Evolutionary conservation across 1,284 basidiomycete genomes (phyloP), one percentile per base, ranked within the genome.

Genomic region (Coniferiporia weirii): DNA sequence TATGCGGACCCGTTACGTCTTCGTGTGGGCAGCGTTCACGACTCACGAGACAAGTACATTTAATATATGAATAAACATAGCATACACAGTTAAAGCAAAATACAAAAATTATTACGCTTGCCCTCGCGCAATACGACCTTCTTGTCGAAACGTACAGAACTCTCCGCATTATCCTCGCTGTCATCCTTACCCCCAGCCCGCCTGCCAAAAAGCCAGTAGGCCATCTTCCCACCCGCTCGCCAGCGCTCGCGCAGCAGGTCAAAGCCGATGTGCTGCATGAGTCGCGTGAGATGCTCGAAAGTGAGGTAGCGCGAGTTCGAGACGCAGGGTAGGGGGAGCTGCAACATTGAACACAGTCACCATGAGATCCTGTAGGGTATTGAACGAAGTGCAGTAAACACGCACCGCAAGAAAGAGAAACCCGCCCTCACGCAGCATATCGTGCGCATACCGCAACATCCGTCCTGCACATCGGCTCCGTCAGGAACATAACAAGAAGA

Each of bases 271-370:
- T 71, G 66, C 0, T 67, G 62, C 83, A 93, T 85, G 32, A 95
- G 71, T 0, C 68, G 67, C 27, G 72, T 70, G 7, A 93, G 77
- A 47, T 79, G 79, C 12, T 82, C 78, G 15, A 79, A 73, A 2
- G 85, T 82, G 60, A 90, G 71, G 68, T 94, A 95, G 4, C 93
- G 82, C 2, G 93, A 95, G 69, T 95, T 95, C 22, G 76, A 70
- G 20, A 95, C 77, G 67, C 93, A 95, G 2, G 93, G 86, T 13
- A 87, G 74, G 0, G 93, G 93, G 2, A 95, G 80, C 88, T 90
- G 59, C 51, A 32, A 54, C 45, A 12, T 7, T 34, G 35, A 56
- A 12, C 7, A 43, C 22, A n/a, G 22, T n/a, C 15, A 15, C 38
- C 3, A 9, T 40, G 8, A 40, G 38, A 53, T 53, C 13, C 13